Conservation (phyloP, 345 rosid genomes). For the Dipteronia sinensis region DNA sequence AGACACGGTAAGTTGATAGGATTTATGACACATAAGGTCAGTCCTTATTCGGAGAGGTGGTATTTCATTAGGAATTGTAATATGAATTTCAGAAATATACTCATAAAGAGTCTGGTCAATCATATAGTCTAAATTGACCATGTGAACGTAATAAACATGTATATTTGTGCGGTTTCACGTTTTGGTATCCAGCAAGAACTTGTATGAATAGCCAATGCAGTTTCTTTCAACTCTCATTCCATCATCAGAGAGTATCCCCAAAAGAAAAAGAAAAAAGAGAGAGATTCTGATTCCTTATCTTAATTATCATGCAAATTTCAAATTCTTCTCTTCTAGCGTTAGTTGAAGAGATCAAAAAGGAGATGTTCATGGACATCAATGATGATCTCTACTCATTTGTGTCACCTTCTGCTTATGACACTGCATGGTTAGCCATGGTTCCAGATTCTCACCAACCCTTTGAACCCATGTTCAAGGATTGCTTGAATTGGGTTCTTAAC, state of each 20-base stretch:
- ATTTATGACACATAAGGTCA: too few relatives aligned
- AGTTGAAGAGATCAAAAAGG: conserved; percentile 36
- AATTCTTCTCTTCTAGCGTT: conserved; percentile 19
- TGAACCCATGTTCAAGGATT: conserved; percentile 53
- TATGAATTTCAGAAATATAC: not conserved
- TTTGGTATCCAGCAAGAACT: not conserved
- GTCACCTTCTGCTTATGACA: conserved; percentile 57
- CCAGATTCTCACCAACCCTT: conserved; percentile 24
- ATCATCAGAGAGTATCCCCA: not conserved
- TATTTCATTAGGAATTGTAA: too few relatives aligned
- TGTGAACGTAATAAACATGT: not conserved
- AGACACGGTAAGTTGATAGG: too few relatives aligned
- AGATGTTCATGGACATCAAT: conserved; percentile 12
- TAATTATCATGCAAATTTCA: conserved; percentile 20
- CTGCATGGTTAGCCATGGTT: conserved; percentile 67
- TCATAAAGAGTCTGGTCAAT: not conserved
- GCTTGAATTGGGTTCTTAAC: conserved; percentile 58
- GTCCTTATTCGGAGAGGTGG: too few relatives aligned
- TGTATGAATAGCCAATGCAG: not conserved
- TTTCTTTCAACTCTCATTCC: not conserved
- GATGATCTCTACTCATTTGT: conserved; percentile 34
- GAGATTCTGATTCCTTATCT: not conserved
- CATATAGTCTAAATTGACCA: not conserved
- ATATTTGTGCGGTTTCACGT: not conserved
- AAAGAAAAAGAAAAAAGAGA: not conserved